phyloP scores from a whole-genome alignment of 2,329 filamentous ascomycete genomes.

The Talaromyces sp. region DNA sequence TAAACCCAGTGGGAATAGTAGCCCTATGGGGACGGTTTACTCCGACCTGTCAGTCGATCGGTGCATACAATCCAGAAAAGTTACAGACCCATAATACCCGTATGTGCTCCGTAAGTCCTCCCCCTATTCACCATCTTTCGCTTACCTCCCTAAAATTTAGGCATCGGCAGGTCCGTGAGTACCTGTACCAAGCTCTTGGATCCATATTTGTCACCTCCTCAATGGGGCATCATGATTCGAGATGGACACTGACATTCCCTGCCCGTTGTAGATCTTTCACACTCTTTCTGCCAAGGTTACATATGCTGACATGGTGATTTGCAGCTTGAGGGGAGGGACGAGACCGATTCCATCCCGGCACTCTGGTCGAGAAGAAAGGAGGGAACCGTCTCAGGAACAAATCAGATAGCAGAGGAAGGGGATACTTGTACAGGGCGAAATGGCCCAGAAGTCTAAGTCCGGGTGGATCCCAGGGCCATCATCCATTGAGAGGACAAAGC shows the following conservation, averaged over 20 bases:
- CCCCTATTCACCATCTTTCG: neutral
- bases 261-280: neutral
- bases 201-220: neutral
- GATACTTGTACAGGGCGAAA: neutral
- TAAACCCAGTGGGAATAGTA: neutral
- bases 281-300: neutral
- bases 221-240: neutral
- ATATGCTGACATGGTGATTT: neutral
- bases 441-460: neutral
- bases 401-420: neutral
- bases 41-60: slow-evolving; percentile 3
- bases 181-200: neutral
- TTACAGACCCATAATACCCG: too few species aligned
- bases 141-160: neutral
- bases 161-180: slow-evolving; percentile 14
- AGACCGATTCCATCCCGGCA: neutral
- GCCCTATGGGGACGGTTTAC: neutral
- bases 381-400: neutral
- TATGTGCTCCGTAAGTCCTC: neutral
- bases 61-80: neutral
- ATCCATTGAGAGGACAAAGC: neutral
- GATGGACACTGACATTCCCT: neutral
- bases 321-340: neutral
- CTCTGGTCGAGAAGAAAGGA: neutral
- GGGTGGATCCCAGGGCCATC: neutral